A percentile compares a stretch with the other conserved stretches of the same genome.
Conservation (phyloP, 129 eudicot genomes). For the Centrapalus pauciflorus region DNA sequence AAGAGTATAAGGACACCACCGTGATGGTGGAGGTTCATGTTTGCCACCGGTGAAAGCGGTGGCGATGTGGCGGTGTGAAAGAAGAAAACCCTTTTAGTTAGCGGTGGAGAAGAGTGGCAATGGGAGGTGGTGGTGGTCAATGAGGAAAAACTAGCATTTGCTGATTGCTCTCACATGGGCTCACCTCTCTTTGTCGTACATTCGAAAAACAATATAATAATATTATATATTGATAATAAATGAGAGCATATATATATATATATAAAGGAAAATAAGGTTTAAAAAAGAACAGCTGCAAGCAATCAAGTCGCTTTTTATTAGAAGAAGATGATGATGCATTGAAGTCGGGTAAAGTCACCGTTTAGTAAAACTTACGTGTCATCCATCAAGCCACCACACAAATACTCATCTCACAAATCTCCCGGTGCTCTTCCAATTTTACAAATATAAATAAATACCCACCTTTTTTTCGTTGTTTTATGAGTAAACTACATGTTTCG, state of each 20-base stretch:
- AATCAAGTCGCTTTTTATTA: slow-evolving; percentile 23
- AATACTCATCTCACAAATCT: too few species aligned
- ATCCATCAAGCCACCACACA: not conserved
- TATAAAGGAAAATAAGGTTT: too few species aligned
- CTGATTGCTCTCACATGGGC: slow-evolving; percentile 28
- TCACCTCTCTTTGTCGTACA: slow-evolving; percentile 31
- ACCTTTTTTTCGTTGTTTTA: too few species aligned
- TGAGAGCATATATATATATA: not conserved
- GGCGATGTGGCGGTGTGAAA: not conserved
- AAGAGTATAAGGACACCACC: slow-evolving; percentile 36
- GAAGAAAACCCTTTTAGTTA: not conserved
- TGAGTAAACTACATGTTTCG: too few species aligned
- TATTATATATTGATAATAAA: slow-evolving; percentile 11
- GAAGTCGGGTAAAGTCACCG: slow-evolving; percentile 36
- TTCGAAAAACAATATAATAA: slow-evolving; percentile 15
- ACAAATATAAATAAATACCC: too few species aligned
- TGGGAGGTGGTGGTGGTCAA: slow-evolving; percentile 11
- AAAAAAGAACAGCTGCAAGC: slow-evolving; percentile 27
- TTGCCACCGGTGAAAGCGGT: not conserved
- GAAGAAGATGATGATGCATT: slow-evolving; percentile 18
- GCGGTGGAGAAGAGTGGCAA: slow-evolving; percentile 9
- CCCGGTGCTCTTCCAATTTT: too few species aligned
- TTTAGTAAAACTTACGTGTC: slow-evolving; percentile 30
- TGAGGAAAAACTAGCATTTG: slow-evolving; percentile 13
- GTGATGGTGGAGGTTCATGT: slow-evolving; percentile 28